Evolutionary conservation across 2,329 filamentous ascomycete species (phyloP).

Genomic region (Seiridium cupressi): DNA sequence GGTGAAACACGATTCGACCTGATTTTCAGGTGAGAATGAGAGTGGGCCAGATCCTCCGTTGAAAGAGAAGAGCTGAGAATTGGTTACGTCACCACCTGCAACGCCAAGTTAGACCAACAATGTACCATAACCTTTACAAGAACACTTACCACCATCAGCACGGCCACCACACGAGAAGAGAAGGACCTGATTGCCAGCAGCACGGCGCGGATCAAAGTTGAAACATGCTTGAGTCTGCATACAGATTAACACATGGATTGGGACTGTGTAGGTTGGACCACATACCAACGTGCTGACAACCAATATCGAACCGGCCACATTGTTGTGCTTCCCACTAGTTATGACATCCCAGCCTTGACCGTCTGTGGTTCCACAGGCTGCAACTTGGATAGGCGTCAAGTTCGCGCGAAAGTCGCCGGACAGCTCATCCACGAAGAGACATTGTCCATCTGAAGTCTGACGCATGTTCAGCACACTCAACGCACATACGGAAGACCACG

Average conservation of each 20-base stretch:
- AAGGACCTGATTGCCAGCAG: constrained; percentile 49
- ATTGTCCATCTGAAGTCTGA: constrained; percentile 38
- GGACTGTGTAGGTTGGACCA: neutral
- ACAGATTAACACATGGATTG: neutral
- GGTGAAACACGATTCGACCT: constrained; percentile 41
- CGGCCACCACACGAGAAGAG: constrained; percentile 59
- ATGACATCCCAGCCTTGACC: constrained; percentile 43
- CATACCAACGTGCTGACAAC: constrained; percentile 51
- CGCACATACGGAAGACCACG: neutral
- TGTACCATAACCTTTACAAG: neutral
- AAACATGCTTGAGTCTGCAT: constrained; percentile 53
- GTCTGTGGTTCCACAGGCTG: constrained; percentile 34
- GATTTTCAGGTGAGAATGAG: constrained; percentile 42
- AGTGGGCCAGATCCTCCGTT: constrained; percentile 40
- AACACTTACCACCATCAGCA: constrained; percentile 44
- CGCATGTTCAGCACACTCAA: neutral
- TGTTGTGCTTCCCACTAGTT: constrained; percentile 47
- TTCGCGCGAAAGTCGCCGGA: constrained; percentile 45
- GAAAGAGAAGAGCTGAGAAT: constrained; percentile 52
- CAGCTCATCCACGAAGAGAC: constrained; percentile 39
- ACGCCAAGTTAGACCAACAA: constrained; percentile 6
- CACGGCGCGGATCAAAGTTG: constrained; percentile 54
- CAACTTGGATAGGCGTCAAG: constrained; percentile 38
- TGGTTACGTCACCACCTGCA: constrained; percentile 43
- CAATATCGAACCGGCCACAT: constrained; percentile 43